A percentile compares a stretch with the other conserved stretches of the same genome.
These are phyloP conservation scores for Pseudohyphozyma bogoriensis DNA, from an alignment of 768 basidiomycete species.

Conservation along the genomic window DNA sequence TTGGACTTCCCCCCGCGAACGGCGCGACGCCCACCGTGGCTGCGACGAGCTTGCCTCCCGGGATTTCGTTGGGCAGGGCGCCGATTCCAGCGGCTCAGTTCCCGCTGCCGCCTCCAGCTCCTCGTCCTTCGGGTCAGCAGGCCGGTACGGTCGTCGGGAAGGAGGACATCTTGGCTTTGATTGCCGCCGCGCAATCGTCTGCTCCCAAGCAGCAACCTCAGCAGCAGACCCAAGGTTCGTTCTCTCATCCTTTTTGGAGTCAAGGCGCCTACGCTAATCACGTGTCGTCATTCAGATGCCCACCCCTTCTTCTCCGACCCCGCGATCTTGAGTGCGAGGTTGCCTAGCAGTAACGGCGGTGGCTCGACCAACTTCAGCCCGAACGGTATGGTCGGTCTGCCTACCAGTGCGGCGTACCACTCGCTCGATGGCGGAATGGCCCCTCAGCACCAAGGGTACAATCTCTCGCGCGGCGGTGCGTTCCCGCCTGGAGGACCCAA, in stretches of 20 bases:
- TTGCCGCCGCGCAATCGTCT: constrained; percentile 18
- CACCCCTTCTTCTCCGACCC: constrained; percentile 28
- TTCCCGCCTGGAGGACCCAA: not conserved
- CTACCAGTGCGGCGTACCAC: not conserved
- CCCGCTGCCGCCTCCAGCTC: constrained; percentile 26
- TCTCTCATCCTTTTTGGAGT: not conserved
- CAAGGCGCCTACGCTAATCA: not conserved
- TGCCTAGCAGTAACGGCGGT: not conserved
- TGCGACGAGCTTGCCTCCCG: constrained; percentile 12
- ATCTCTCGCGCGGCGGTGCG: not conserved
- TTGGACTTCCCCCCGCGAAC: constrained; percentile 13
- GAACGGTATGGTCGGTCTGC: not conserved
- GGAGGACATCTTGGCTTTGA: constrained; percentile 25
- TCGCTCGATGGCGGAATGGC: not conserved
- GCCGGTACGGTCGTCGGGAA: constrained; percentile 16
- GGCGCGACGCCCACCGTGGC: constrained; percentile 8
- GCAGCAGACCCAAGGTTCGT: constrained; percentile 7
- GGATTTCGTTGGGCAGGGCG: constrained; percentile 9
- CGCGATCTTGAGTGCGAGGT: constrained; percentile 24
- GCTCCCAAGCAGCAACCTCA: constrained; percentile 17
- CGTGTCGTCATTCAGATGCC: not conserved
- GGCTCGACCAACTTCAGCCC: not conserved
- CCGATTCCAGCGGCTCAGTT: constrained; percentile 26
- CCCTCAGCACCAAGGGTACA: not conserved
- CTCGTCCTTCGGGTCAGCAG: constrained; percentile 7